Conservation (phyloP, 805 yeast species). For the Vanderwaltozyma yarrowii region DNA sequence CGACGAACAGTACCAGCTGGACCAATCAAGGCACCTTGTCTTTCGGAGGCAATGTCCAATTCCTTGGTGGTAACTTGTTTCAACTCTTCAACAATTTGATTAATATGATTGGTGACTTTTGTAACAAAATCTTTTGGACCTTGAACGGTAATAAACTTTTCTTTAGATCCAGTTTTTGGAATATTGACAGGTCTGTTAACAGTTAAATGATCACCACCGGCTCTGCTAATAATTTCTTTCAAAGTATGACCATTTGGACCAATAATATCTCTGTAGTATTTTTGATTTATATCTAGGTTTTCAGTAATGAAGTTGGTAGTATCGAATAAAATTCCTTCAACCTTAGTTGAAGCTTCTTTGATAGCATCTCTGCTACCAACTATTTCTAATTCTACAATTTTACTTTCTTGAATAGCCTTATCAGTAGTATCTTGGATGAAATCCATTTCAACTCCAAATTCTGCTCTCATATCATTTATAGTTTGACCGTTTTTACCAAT, state of each 20-base stretch:
- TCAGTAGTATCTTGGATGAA: constrained; percentile 31
- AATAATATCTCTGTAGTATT: constrained; percentile 62
- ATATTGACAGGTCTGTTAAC: constrained; percentile 33
- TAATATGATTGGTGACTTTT: constrained; percentile 51
- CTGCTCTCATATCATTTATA: constrained; percentile 68
- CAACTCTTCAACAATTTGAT: constrained; percentile 49
- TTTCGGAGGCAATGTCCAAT: constrained; percentile 54
- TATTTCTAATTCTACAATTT: constrained; percentile 51
- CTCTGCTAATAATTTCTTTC: constrained; percentile 61
- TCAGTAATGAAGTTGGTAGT: constrained; percentile 50
- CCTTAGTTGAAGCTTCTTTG: constrained; percentile 55
- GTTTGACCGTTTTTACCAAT: constrained; percentile 85
- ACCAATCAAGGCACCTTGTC: constrained; percentile 71
- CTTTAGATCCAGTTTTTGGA: constrained; percentile 64
- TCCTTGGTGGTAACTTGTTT: constrained; percentile 48
- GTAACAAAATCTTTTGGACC: constrained; percentile 74
- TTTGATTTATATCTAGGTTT: constrained; percentile 56
- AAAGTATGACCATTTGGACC: constrained; percentile 71
- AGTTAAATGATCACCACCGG: constrained; percentile 49
- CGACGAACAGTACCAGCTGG: constrained; percentile 70
- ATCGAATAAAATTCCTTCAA: constrained; percentile 53
- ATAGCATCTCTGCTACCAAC: constrained; percentile 75
- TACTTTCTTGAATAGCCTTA: constrained; percentile 35
- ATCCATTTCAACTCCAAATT: constrained; percentile 42
- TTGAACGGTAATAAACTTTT: constrained; percentile 46